Percentiles rank a stretch among this genome's conserved stretches.
These are phyloP conservation scores for Podila horticola DNA, from an alignment of 192 early-diverging fungal genomes.

Conservation along the genomic window DNA sequence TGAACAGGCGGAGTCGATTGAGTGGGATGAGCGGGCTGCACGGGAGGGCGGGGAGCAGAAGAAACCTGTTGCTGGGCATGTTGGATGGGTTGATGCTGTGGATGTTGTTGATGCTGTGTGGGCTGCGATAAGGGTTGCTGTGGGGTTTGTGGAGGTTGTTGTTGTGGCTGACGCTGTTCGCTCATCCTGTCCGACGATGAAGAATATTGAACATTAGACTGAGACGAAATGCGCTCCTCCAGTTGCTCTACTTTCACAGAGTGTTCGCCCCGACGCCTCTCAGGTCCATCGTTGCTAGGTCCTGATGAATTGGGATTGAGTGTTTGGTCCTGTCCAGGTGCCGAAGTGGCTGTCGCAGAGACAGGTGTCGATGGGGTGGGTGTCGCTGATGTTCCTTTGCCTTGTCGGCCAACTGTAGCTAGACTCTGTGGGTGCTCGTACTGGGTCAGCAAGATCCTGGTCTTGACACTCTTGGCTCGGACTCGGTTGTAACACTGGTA, in stretches of 20 bases:
- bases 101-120: not conserved
- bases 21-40: no score
- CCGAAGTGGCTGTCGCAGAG: not conserved
- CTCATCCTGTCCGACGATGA: not conserved
- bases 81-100: not conserved
- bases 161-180: not conserved
- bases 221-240: not conserved
- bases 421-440: constrained; percentile 27
- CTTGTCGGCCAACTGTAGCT: constrained; percentile 6
- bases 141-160: not conserved
- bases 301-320: not conserved
- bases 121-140: constrained; percentile 4
- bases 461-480: constrained; percentile 50
- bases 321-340: no score
- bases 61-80: not conserved
- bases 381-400: not conserved
- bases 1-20: no score
- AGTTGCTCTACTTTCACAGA: not conserved
- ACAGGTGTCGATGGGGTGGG: not conserved
- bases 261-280: not conserved
- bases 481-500: constrained; percentile 54
- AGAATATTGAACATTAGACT: not conserved
- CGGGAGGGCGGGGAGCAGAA: not conserved
- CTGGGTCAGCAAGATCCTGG: constrained; percentile 30
- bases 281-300: not conserved